Evolutionary conservation across 2,329 filamentous ascomycete species (phyloP).

Genomic region (Phialophora macrospora): DNA sequence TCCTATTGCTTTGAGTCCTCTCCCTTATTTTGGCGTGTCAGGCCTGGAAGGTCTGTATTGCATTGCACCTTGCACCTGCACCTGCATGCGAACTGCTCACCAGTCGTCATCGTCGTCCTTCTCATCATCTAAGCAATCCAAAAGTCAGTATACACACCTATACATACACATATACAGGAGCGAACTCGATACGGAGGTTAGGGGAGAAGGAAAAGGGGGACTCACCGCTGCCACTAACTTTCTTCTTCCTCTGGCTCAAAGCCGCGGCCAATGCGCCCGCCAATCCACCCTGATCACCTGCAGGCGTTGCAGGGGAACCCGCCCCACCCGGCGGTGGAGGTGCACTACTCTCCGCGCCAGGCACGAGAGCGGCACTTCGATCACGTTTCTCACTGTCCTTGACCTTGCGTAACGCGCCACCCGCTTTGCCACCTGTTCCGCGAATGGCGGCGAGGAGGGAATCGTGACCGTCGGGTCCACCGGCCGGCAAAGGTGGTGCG

Average conservation of each 20-base stretch:
- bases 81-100: conserved; percentile 40
- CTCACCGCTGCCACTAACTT: conserved; percentile 94
- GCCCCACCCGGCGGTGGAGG: conserved; percentile 60
- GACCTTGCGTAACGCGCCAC: conserved; percentile 55
- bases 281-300: conserved; percentile 62
- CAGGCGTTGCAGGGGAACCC: conserved; percentile 45
- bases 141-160: conserved; percentile 38
- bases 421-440: conserved; percentile 63
- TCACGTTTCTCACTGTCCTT: conserved; percentile 54
- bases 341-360: conserved; percentile 60
- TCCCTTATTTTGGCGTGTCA: background rate
- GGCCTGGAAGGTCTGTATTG: background rate
- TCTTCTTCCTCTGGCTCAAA: conserved; percentile 82
- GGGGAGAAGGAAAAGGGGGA: conserved; percentile 41
- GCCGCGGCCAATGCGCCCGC: conserved; percentile 81
- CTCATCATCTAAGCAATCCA: conserved; percentile 49
- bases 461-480: conserved; percentile 48
- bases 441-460: conserved; percentile 56
- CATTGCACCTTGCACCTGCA: background rate
- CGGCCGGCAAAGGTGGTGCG: conserved; percentile 54
- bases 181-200: too few species aligned
- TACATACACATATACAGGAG: background rate
- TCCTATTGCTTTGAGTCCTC: background rate
- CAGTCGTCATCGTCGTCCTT: conserved; percentile 55
- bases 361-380: conserved; percentile 52